Base-by-base conservation (phyloP, 345 rosid genomes). In the Laguncularia racemosa region DNA sequence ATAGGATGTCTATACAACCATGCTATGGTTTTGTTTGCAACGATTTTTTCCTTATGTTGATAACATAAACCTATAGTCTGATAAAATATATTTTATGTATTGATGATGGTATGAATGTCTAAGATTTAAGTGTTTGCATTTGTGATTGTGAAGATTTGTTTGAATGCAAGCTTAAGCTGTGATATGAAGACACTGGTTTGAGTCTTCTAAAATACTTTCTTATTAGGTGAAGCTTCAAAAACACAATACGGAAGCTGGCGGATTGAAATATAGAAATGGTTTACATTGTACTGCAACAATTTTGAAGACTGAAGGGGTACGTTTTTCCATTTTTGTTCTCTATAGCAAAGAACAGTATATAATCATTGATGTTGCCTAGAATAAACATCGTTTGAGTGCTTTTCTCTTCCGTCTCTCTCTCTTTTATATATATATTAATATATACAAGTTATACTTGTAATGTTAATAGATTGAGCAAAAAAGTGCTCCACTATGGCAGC, bases 211-310 rank as follows among this genome's bases (percentile, higher is more conserved):
- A 47, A 14, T 14, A 47, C 18, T 16, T 16, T 47, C 50, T 14
- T 62, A 19, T 55, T 70, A 90, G 96, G 99, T 90, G 75, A 90
- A 85, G 76, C 80, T 90, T 78, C 95, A 88, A 74, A 90, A 88
- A 58, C 92, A 90, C 72, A 90, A 85, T 67, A 84, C 96, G 44
- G 89, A 77, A 71, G 79, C 73, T 11, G 83, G 68, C 58, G 97
- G 96, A 55, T 65, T 90, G 54, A 84, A 72, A 80, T 90, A 95
- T 78, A 81, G 61, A 69, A 90, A 84, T 60, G 92, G 92, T 12
- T 64, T 85, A 64, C 97, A 90, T 68, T 95, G 97, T 66, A 71
- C 97, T 55, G 71, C 91, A 38, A 79, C 90, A 73, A 81, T 85
- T 55, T 72, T 95, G 38, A 72, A 75, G 67, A 75, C 85, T 12